Base-by-base conservation (phyloP, 176 grass and related monocot genomes). In the Oryza brachyantha region DNA sequence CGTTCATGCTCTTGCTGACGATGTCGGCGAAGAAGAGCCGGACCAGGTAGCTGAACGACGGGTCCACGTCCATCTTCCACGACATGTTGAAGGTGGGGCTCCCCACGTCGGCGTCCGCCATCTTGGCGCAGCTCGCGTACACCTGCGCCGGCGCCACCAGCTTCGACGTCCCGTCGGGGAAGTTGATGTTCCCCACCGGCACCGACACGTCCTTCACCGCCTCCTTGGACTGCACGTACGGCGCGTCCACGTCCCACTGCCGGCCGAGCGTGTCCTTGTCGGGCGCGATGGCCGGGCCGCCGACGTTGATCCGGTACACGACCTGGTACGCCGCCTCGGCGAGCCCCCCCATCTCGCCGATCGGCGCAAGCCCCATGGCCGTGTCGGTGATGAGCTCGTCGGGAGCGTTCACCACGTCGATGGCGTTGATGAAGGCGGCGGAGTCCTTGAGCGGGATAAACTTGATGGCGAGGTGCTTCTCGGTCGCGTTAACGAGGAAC, bases 21-120 rank as follows among this genome's bases (percentile, higher is more conserved):
- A 98, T 94, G 85, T 98, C 96, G 55, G 85, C 86, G 82, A 98
- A 98, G 85, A 94, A 91, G 50, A 98, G 85, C 8, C 96, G 89
- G 41, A 98, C 45, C 0, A 91, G 8, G 81, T 98, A 89, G 55
- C 80, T 46, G 55, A 94, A 94, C 6, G 87, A 39, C 1, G 90
- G 34, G 83, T 94, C 87, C 21, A 94, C 87, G 61, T 90, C 78
- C 29, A 98, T 31, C 71, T 43, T 83, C 96, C 96, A 94, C 27
- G 92, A 87, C 41, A 98, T 77, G 85, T 98, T 98, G 74, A 94
- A 98, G 85, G 75, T 93, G 22, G 90, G 64, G 70, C 62, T 85
- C 4, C 21, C 62, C 0, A 85, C 78, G 26, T 67, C 39, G 8
- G 90, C 66, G 27, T 98, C 81, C 5, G 90, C 92, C 96, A 94